phyloP scores from a whole-genome alignment of 2,329 filamentous ascomycete genomes.

The Helminthosporium solani region DNA sequence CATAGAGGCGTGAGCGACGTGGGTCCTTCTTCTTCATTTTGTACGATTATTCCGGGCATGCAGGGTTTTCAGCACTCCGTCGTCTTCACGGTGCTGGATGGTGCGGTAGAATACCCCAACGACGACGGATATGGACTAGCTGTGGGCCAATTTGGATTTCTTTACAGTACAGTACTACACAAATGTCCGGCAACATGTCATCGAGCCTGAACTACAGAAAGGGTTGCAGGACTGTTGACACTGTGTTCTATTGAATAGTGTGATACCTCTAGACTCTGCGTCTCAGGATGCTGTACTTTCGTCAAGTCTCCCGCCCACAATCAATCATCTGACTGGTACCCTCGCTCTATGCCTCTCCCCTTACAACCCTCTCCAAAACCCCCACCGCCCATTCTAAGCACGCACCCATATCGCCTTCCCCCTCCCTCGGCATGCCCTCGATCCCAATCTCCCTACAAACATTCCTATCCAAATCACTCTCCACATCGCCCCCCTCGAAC shows the following conservation, averaged over 20 bases:
- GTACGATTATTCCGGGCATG: neutral
- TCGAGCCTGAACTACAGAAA: no score
- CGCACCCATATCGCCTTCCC: constrained; percentile 34
- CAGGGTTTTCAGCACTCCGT: neutral
- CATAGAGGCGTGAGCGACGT: neutral
- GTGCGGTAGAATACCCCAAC: no score
- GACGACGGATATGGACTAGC: no score
- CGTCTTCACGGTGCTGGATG: neutral
- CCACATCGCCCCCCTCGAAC: constrained; percentile 68
- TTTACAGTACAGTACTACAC: no score
- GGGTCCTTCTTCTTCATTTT: neutral
- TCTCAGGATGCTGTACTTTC: no score
- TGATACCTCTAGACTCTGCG: no score
- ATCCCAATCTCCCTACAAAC: constrained; percentile 32
- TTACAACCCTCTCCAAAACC: constrained; percentile 23
- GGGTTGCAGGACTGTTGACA: no score
- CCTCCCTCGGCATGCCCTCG: constrained; percentile 44
- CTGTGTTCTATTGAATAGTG: no score
- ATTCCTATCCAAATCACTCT: constrained; percentile 54
- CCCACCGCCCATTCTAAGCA: constrained; percentile 36
- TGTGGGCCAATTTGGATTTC: no score
- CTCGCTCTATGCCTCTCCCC: neutral
- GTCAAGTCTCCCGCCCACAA: no score
- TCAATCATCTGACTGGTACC: no score
- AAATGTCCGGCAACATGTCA: no score